Evolutionary conservation across 306 rosid genomes (phyloP).

Genomic region (Inga laurina): DNA sequence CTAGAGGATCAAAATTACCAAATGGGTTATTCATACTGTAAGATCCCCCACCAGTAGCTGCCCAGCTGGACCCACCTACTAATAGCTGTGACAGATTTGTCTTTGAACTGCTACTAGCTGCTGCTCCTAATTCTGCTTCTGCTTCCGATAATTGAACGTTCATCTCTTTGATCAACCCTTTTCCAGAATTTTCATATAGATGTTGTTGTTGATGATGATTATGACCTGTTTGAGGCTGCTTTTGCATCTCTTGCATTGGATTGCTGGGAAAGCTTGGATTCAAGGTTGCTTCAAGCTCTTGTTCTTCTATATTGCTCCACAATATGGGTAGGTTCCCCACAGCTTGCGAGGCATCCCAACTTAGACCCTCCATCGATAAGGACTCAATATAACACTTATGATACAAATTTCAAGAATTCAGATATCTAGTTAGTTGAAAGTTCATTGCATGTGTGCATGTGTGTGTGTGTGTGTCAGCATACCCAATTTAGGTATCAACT

Average conservation of each 20-base stretch:
- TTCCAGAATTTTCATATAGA: constrained; percentile 29
- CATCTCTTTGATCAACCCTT: constrained; percentile 16
- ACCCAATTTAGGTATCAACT: not conserved
- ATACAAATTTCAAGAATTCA: not conserved
- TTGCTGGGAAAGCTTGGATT: constrained; percentile 29
- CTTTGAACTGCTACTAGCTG: constrained; percentile 12
- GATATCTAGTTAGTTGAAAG: constrained; percentile 29
- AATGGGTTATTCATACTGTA: constrained; percentile 21
- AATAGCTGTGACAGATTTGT: constrained; percentile 36
- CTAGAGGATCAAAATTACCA: constrained; percentile 27
- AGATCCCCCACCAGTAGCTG: constrained; percentile 7
- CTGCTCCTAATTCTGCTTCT: not conserved
- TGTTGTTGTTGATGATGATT: not conserved
- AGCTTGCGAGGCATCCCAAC: constrained; percentile 61
- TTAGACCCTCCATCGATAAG: constrained; percentile 62
- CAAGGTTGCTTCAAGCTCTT: constrained; percentile 52
- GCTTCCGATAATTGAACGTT: constrained; percentile 21
- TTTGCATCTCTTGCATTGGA: constrained; percentile 49
- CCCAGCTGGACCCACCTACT: constrained; percentile 37
- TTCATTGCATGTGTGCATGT: not conserved
- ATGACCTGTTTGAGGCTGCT: constrained; percentile 21
- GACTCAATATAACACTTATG: constrained; percentile 9
- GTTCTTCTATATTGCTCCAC: constrained; percentile 60
- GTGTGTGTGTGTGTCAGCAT: not conserved
- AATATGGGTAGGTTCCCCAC: constrained; percentile 41